Percentiles rank a stretch among this genome's conserved stretches.
phyloP scores from a whole-genome alignment of 2,329 filamentous ascomycete species.

The Fusarium sp. region DNA sequence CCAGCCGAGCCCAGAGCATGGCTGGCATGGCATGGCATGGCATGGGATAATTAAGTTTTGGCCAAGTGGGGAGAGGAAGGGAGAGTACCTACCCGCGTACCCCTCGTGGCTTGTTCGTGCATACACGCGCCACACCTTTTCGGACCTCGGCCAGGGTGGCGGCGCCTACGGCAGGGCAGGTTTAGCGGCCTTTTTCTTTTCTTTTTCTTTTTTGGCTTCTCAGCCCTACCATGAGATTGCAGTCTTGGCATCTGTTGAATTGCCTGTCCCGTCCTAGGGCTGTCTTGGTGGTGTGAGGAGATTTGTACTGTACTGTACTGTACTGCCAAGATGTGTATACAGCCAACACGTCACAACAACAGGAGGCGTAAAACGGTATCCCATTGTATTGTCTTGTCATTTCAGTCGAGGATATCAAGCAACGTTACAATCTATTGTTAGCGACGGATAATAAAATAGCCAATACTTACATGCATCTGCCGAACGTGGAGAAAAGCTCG shows the following conservation, averaged over 20 bases:
- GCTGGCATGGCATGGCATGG: too few relatives aligned
- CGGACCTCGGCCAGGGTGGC: neutral
- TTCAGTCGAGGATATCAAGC: neutral
- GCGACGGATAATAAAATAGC: neutral
- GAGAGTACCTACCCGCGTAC: neutral
- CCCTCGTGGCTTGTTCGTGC: constrained; percentile 2
- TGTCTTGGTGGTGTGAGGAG: constrained; percentile 7
- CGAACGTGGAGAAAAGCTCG: constrained; percentile 29
- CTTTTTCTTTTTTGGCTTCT: neutral
- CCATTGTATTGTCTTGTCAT: neutral
- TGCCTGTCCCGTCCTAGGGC: constrained; percentile 13
- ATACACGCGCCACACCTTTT: constrained; percentile 5
- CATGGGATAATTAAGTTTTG: constrained; percentile 14
- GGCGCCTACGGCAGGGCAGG: neutral
- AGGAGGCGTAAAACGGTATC: neutral
- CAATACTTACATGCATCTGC: constrained; percentile 21
- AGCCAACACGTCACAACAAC: neutral
- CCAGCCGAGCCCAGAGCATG: too few relatives aligned
- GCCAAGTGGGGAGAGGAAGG: neutral
- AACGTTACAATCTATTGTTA: constrained; percentile 15
- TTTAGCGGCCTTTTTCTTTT: neutral
- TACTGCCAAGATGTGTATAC: neutral
- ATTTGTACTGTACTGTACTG: neutral
- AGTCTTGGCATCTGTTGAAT: constrained; percentile 17
- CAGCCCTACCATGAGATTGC: constrained; percentile 15